phyloP scores from a whole-genome alignment of 1,139 yeast genomes.

The Taphrina confusa region DNA sequence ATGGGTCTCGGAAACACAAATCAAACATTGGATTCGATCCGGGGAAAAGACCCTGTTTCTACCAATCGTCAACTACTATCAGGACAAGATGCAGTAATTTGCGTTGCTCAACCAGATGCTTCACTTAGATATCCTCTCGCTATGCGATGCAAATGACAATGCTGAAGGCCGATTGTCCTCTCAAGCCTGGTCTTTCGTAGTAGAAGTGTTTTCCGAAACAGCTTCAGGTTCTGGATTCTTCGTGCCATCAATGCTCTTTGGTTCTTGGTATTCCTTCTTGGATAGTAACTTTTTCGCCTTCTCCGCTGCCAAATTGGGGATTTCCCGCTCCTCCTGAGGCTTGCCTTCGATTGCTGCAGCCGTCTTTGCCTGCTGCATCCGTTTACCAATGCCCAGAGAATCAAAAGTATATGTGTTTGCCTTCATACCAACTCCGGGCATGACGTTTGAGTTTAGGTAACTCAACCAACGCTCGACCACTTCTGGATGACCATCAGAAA shows the following conservation, averaged over 20 bases:
- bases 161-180: no score
- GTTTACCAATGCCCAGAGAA: constrained; percentile 15
- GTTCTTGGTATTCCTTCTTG: constrained; percentile 8
- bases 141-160: constrained; percentile 3
- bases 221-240: background rate
- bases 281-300: constrained; percentile 21
- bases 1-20: constrained; percentile 5
- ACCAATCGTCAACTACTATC: constrained; percentile 10
- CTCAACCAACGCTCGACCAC: constrained; percentile 81
- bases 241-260: background rate
- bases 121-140: background rate
- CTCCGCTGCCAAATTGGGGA: constrained; percentile 21
- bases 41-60: background rate
- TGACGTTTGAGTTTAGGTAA: constrained; percentile 72
- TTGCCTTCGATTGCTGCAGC: constrained; percentile 11
- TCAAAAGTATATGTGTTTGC: constrained; percentile 51
- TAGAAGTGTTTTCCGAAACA: no score
- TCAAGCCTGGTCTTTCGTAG: no score
- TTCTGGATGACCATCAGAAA: constrained; percentile 85
- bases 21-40: background rate
- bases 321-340: constrained; percentile 8
- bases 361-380: constrained; percentile 16
- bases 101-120: background rate
- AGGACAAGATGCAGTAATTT: background rate
- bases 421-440: constrained; percentile 79